Base-by-base conservation (phyloP, 768 basidiomycete genomes). In the Hemileccinum rubropunctum region DNA sequence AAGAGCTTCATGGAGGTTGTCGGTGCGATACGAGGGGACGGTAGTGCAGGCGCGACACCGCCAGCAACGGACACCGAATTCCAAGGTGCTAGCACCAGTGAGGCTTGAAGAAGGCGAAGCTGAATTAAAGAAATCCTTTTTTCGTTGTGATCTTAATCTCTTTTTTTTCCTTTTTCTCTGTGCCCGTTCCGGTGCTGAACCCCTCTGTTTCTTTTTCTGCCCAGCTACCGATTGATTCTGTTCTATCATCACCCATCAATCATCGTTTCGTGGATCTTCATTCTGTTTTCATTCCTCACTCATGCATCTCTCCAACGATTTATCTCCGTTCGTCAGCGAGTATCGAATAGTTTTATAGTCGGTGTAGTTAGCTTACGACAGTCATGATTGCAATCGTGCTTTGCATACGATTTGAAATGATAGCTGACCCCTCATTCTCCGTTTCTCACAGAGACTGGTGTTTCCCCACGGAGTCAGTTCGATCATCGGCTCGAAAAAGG, bases 1-100 rank as follows among this genome's bases (percentile, higher is more conserved):
- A 81, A 78, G 70, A 80, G 83, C 60, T 70, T 68, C 33, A 70
- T 68, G 50, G 82, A 79, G 68, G 61, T 67, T 7, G 63, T 64
- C n/a, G 53, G 61, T 18, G 64, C 50, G 26, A 60, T 3, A 45
- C 78, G 64, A 34, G 64, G 47, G 14, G 59, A 64, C 32, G 57
- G 35, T 11, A 34, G 43, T 39, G 40, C 44, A 12, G 34, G 26
- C 7, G 74, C 65, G 73, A 72, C 63, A 74, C 76, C 60, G 56
- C 71, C 52, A 66, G 53, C 51, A 14, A 45, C 52, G 34, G 64
- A 59, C 15, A 18, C 28, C 6, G 61, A 58, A 14, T 52, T 43
- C 3, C 64, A 50, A 21, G 45, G 30, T 13, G 37, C 47, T 14
- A 45, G 51, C 14, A 12, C 47, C 2, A 28, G 42, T 12, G 58